phyloP scores from a whole-genome alignment of 345 rosid genomes.

The Brassica juncea region DNA sequence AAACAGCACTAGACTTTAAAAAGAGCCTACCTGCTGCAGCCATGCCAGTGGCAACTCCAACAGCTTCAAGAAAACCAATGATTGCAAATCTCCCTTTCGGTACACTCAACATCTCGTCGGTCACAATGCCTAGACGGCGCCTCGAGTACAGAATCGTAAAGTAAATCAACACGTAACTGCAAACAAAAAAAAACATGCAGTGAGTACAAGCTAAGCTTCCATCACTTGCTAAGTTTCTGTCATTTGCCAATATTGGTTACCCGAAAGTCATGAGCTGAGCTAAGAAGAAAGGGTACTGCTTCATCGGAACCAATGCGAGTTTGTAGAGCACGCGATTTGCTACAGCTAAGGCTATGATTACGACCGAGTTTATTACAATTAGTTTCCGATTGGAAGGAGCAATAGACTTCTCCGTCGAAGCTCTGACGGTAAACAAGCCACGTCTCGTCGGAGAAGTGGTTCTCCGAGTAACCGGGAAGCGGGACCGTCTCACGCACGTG shows the following conservation, averaged over 20 bases:
- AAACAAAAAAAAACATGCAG: neutral
- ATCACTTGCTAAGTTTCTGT: neutral
- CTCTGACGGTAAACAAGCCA: conserved; percentile 34
- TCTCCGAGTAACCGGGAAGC: conserved; percentile 10
- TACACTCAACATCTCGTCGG: conserved; percentile 65
- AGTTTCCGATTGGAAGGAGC: conserved; percentile 32
- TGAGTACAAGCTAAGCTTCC: neutral
- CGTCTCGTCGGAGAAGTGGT: conserved; percentile 18
- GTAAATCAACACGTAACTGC: conserved; percentile 75
- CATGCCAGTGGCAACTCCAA: conserved; percentile 84
- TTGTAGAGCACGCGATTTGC: conserved; percentile 92
- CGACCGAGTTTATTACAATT: conserved; percentile 47
- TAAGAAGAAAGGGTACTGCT: conserved; percentile 76
- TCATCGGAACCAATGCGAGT: conserved; percentile 95
- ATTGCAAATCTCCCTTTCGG: conserved; percentile 70
- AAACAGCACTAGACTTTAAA: neutral
- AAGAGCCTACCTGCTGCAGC: conserved; percentile 65
- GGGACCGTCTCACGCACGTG: neutral
- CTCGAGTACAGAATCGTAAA: conserved; percentile 58
- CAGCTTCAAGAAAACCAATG: conserved; percentile 77
- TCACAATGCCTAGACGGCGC: conserved; percentile 67
- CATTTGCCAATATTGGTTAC: conserved; percentile 33
- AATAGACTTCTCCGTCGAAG: conserved; percentile 25
- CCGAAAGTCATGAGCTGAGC: conserved; percentile 91
- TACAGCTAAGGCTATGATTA: conserved; percentile 55